Evolutionary conservation across 257 asterid genomes (phyloP), one percentile per base, ranked within the genome.

Genomic region (Ajuga chamaepitys): DNA sequence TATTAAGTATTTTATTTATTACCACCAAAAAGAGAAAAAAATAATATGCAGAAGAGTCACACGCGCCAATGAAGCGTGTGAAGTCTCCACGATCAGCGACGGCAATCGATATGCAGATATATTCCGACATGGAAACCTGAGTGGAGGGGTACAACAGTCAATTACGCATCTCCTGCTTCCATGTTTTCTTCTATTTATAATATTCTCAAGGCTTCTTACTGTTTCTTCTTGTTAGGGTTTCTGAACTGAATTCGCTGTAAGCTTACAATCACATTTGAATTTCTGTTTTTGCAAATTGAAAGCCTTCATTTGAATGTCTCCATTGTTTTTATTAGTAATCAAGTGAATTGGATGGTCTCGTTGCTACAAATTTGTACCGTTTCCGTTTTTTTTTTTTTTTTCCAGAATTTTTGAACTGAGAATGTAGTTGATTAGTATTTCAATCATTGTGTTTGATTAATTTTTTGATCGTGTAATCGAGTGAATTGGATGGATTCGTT

Each of bases 91-190:
- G 24, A 21, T 41, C 76, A 14, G n/a, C 68, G 62, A 40, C 65
- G 69, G 69, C n/a, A 41, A 16, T 71, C 46, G 2, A 30, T 4
- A 8, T 30, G 37, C 72, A 37, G 46, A 34, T 37, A 3, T 40
- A 59, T 34, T 66, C 78, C 74, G 70, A 61, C 60, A 17, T 22
- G 26, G 16, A 38, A 34, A 50, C 7, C 48, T 24, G 63, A 25
- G 72, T 5, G 9, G 41, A 56, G 65, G 80, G 75, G 69, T 24
- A 75, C 16, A 64, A 75, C 54, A 3, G 73, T 63, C 72, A 64
- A 69, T 62, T 64, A 0, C 18, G 22, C 14, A 26, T 64, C 64
- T 52, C 28, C 42, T 60, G 32, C 20, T 66, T 44, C 21, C 10
- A 38, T 60, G 5, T 38, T 13, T 41, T 61, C 30, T 22, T 37